A percentile compares a stretch with the other conserved stretches of the same genome.
These are phyloP conservation scores for Colletotrichum sidae DNA, from an alignment of 2,329 filamentous ascomycete species.

Conservation along the genomic window DNA sequence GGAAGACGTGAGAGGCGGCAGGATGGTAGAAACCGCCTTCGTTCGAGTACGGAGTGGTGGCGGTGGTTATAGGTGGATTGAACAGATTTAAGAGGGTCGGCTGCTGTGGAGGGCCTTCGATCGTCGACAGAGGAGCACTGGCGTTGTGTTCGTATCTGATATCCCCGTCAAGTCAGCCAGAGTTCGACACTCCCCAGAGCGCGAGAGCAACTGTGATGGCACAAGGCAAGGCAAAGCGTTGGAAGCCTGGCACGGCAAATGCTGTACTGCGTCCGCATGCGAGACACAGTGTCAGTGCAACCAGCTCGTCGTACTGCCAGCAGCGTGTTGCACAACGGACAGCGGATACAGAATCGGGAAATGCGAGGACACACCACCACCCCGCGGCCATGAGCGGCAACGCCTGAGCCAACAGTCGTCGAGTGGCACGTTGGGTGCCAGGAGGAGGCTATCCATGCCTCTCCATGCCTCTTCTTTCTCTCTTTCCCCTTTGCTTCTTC, in stretches of 20 bases:
- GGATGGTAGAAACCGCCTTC: conserved; percentile 64
- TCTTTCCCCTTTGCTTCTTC: not conserved
- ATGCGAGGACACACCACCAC: conserved; percentile 48
- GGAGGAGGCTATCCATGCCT: conserved; percentile 51
- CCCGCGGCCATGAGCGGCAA: conserved; percentile 48
- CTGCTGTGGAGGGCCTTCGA: conserved; percentile 64
- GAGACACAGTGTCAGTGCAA: conserved; percentile 46
- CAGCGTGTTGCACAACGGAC: conserved; percentile 56
- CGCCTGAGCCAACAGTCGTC: conserved; percentile 42
- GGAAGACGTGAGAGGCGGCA: conserved; percentile 56
- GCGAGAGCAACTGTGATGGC: too few species aligned
- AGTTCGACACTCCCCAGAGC: conserved; percentile 13
- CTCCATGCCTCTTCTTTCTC: conserved; percentile 16
- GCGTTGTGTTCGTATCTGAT: conserved; percentile 68
- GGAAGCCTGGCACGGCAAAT: conserved; percentile 48
- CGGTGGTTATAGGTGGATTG: conserved; percentile 60
- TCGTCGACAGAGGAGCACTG: conserved; percentile 62
- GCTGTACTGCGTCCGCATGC: conserved; percentile 52
- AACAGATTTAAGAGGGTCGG: conserved; percentile 64
- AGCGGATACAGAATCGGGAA: conserved; percentile 54
- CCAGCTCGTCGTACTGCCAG: conserved; percentile 58
- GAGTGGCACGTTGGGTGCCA: conserved; percentile 50
- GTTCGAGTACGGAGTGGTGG: conserved; percentile 57
- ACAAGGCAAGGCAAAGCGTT: conserved; percentile 39
- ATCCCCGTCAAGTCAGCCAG: conserved; percentile 41